These are phyloP conservation scores for Apophysomyces variabilis DNA, from an alignment of 371 early-diverging fungal genomes.

Conservation along the genomic window DNA sequence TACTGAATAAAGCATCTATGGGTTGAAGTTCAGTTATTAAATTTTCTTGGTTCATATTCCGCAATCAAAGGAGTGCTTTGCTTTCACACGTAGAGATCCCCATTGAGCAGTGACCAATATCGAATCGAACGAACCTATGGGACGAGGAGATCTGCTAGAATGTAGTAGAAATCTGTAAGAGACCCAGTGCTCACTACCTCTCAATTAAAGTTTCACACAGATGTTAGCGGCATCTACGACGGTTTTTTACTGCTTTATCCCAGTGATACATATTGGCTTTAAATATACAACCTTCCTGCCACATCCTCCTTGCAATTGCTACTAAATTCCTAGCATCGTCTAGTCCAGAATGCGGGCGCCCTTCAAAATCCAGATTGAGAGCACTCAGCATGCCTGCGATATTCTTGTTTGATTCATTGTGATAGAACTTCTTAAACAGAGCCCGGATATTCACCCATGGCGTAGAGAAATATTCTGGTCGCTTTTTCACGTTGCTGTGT, in stretches of 20 bases:
- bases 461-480: conserved; percentile 53
- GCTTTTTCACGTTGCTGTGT: conserved; percentile 48
- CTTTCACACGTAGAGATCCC: too few relatives aligned
- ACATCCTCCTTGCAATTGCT: conserved; percentile 54
- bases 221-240: not conserved
- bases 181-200: not conserved
- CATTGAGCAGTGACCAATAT: too few relatives aligned
- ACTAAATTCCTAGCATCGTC: conserved; percentile 80
- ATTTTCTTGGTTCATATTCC: too few relatives aligned
- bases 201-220: not conserved
- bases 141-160: too few relatives aligned
- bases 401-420: conserved; percentile 46
- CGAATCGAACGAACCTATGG: too few relatives aligned
- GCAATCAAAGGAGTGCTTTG: too few relatives aligned
- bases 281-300: conserved; percentile 51
- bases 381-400: conserved; percentile 66
- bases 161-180: not conserved
- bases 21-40: too few relatives aligned
- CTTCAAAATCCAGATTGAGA: conserved; percentile 67
- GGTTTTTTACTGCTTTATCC: conserved; percentile 3
- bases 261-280: conserved; percentile 41
- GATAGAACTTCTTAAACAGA: conserved; percentile 55
- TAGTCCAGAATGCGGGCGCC: conserved; percentile 79
- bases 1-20: too few relatives aligned
- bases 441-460: conserved; percentile 72